Conservation (phyloP, 192 early-diverging fungal genomes). For the Podila horticola region DNA sequence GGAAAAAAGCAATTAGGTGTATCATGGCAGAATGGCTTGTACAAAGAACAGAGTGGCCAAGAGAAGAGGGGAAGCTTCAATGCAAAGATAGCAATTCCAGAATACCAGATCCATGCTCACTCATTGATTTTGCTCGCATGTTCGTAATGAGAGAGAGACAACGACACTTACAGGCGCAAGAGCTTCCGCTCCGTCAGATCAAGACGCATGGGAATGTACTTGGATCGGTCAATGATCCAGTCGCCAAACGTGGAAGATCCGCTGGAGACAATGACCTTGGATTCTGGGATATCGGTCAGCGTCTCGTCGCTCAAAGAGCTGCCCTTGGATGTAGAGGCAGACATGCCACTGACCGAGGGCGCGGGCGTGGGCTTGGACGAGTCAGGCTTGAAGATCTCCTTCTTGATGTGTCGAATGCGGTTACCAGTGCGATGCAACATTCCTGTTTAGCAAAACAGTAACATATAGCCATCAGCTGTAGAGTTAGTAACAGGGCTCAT, state of each 20-base stretch:
- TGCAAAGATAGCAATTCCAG: neutral
- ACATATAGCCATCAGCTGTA: neutral
- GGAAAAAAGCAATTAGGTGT: no score
- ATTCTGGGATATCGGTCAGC: constrained; percentile 27
- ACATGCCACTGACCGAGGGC: constrained; percentile 15
- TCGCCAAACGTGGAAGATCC: constrained; percentile 71
- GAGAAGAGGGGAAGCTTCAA: neutral
- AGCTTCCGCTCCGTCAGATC: constrained; percentile 91
- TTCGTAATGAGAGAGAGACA: neutral
- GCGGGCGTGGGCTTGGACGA: constrained; percentile 13
- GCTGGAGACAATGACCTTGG: constrained; percentile 46
- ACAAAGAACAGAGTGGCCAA: no score
- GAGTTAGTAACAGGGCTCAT: neutral
- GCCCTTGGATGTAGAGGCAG: constrained; percentile 26
- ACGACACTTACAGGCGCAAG: constrained; percentile 75
- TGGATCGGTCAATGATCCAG: constrained; percentile 88
- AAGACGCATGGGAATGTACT: constrained; percentile 95
- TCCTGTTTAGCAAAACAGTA: constrained; percentile 16
- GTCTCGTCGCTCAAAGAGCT: constrained; percentile 40
- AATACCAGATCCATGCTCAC: neutral
- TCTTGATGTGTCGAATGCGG: constrained; percentile 66
- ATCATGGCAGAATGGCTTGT: no score
- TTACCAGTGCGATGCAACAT: constrained; percentile 88
- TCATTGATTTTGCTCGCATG: neutral
- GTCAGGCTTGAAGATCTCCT: constrained; percentile 41